Conservation (phyloP, 1,284 basidiomycete species). For the Flammula alnicola region DNA sequence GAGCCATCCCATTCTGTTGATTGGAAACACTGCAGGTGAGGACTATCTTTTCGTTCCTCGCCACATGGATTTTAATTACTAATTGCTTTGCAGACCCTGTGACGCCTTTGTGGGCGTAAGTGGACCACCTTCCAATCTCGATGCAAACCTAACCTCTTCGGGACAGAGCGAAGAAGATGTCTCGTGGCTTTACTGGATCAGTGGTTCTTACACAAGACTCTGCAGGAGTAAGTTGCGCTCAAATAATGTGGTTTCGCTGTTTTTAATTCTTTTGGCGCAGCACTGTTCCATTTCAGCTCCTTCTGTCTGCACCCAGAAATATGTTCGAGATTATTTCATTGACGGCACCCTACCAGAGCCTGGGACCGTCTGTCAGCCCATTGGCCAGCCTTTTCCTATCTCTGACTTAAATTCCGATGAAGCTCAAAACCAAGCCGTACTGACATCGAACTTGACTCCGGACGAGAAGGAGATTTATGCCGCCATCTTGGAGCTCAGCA, state of each 20-base stretch:
- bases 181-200: conserved; percentile 36
- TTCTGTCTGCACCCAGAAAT: conserved; percentile 46
- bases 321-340: conserved; percentile 45
- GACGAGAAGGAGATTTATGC: conserved; percentile 8
- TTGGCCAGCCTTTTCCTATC: conserved; percentile 6
- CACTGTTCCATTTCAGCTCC: conserved; percentile 46
- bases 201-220: conserved; percentile 46
- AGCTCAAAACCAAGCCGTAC: not conserved
- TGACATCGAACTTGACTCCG: not conserved
- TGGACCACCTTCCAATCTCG: not conserved
- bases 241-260: not conserved
- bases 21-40: conserved; percentile 45
- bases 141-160: too few species aligned
- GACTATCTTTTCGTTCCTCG: not conserved
- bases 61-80: not conserved
- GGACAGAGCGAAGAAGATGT: conserved; percentile 47
- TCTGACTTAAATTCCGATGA: not conserved
- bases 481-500: conserved; percentile 1
- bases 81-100: conserved; percentile 38
- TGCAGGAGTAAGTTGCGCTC: conserved; percentile 37
- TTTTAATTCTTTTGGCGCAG: conserved; percentile 25
- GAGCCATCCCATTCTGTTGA: conserved; percentile 39
- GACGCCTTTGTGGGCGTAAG: conserved; percentile 32
- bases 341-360: conserved; percentile 44
- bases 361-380: conserved; percentile 42